These are phyloP conservation scores for Suillus clintonianus DNA, from an alignment of 768 basidiomycete species.

Conservation along the genomic window DNA sequence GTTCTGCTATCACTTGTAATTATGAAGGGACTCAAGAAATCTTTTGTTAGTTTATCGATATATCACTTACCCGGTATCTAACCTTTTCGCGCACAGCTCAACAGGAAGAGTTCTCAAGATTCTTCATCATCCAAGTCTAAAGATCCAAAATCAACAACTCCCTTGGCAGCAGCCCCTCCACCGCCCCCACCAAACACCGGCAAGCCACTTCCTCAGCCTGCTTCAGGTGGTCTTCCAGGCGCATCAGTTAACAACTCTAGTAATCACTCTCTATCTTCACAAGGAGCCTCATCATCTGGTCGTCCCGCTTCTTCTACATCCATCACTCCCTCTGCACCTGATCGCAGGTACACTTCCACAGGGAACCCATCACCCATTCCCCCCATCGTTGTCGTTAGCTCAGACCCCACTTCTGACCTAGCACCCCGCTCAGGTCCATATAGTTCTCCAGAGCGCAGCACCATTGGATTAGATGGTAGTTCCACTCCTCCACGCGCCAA, in stretches of 20 bases:
- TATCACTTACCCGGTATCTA: conserved; percentile 18
- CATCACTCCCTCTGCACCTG: conserved; percentile 43
- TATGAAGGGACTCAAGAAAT: conserved; percentile 89
- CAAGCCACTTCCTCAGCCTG: conserved; percentile 63
- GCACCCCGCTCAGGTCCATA: conserved; percentile 43
- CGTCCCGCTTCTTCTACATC: conserved; percentile 46
- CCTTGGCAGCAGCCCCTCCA: conserved; percentile 45
- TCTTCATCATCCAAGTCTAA: conserved; percentile 67
- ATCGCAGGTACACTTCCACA: conserved; percentile 55
- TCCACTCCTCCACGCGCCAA: conserved; percentile 66
- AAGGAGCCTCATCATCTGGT: conserved; percentile 41
- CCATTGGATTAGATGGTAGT: conserved; percentile 47
- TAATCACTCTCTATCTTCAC: conserved; percentile 44
- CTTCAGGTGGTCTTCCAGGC: conserved; percentile 37
- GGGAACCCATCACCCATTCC: conserved; percentile 57
- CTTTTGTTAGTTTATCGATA: conserved; percentile 52
- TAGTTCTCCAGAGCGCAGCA: conserved; percentile 50
- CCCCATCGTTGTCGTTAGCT: conserved; percentile 85
- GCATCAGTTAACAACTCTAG: conserved; percentile 34
- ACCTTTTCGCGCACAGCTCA: conserved; percentile 48
- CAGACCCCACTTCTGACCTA: conserved; percentile 58
- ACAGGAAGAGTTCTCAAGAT: conserved; percentile 68
- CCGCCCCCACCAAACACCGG: conserved; percentile 65
- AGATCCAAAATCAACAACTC: conserved; percentile 53
- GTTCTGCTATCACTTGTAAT: conserved; percentile 10